Evolutionary conservation across 2,329 filamentous ascomycete species (phyloP), one percentile per base, ranked within the genome.

Genomic region (Colletotrichum sp.): DNA sequence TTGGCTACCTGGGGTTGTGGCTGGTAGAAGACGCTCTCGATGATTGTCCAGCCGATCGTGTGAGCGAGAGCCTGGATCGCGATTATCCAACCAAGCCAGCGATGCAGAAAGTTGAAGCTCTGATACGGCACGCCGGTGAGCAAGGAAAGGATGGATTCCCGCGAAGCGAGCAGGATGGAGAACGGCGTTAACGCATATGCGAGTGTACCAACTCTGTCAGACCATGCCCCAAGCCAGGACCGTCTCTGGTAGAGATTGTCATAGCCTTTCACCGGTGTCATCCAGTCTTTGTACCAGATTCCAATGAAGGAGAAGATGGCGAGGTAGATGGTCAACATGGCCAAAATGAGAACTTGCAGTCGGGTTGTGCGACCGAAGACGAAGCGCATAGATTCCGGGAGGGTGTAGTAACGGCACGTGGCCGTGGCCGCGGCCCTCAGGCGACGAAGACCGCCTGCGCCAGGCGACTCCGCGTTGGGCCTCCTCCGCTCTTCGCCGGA

Each of bases 101-200:
- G 92, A 82, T 95, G 94, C 24, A 96, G 85, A 81, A 96, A 96
- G 83, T 94, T 93, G 88, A 96, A 95, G 80, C 90, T 91, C 79
- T 95, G 94, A 80, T 95, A 95, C 0, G 94, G 93, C 1, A 96
- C 87, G 2, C 94, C 94, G 0, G 94, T 96, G 65, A 95, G 83
- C 16, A 94, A 82, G 1, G 92, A 94, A 6, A 96, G 88, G 3
- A 95, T 85, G 1, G 92, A 94, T 81, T 96, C 94, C 55, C 94
- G 89, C 73, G 88, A 92, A n/a, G 90, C 88, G 15, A 96, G 88
- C 64, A 94, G 84, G 34, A 96, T 85, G 1, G 92, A 92, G 1
- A 96, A 86, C 0, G 94, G 94, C 0, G 94, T 95, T 12, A 96
- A 88, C 1, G 93, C 94, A 79, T 94, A 96, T 2, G 94, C 94